These are phyloP conservation scores for Globisporangium barbulae DNA, from an alignment of 352 stramenopile genomes.

Conservation along the genomic window DNA sequence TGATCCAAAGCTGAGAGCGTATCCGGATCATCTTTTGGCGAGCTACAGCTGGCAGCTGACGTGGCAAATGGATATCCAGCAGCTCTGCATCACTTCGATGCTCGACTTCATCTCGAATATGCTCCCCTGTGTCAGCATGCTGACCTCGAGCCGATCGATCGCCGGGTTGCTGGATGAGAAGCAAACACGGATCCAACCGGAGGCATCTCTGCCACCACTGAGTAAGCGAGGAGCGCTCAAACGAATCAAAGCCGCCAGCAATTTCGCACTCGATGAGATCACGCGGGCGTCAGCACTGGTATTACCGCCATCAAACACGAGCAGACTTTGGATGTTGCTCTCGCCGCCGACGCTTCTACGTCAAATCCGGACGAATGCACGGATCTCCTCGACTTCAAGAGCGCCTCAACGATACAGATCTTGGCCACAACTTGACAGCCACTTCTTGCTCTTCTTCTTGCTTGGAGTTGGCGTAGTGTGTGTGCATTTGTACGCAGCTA, in stretches of 20 bases:
- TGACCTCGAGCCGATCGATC: slow-evolving; percentile 10
- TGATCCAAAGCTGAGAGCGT: neutral
- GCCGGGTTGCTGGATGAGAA: slow-evolving; percentile 13
- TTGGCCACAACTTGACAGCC: neutral
- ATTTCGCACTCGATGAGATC: neutral
- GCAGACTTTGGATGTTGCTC: neutral
- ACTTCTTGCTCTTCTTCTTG: slow-evolving; percentile 5
- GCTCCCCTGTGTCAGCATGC: slow-evolving; percentile 12
- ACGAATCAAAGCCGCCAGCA: neutral
- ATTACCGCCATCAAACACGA: neutral
- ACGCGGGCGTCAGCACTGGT: neutral
- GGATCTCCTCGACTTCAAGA: neutral
- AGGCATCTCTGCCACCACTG: neutral
- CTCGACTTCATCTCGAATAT: slow-evolving; percentile 10
- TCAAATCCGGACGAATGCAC: neutral
- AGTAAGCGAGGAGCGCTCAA: slow-evolving; percentile 3
- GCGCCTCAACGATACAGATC: neutral
- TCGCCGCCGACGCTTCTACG: neutral
- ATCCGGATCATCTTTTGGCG: neutral
- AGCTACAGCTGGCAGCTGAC: slow-evolving; percentile 5
- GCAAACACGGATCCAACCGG: neutral
- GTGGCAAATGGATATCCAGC: slow-evolving; percentile 15
- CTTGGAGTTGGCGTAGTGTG: slow-evolving; percentile 4
- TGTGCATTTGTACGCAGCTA: neutral
- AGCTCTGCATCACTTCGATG: slow-evolving; percentile 11